A percentile compares a stretch with the other conserved stretches of the same genome.
These are phyloP conservation scores for Cladosporium colombiae DNA, from an alignment of 2,329 filamentous ascomycete genomes.

Conservation along the genomic window DNA sequence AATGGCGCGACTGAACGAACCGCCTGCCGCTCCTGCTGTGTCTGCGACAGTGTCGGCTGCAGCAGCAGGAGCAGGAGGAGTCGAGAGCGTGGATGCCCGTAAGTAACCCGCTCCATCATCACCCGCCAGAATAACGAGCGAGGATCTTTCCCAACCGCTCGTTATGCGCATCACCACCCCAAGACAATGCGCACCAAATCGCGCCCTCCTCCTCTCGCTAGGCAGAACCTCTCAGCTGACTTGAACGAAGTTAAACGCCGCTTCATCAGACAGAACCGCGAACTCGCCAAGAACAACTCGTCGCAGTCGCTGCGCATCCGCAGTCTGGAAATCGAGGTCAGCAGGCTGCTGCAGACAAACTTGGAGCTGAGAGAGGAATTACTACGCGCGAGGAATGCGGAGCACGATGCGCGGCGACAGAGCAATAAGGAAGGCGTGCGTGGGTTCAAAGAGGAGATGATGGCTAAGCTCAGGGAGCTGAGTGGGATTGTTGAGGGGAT, in stretches of 20 bases:
- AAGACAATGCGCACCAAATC: constrained; percentile 38
- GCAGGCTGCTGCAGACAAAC: constrained; percentile 76
- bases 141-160: not conserved
- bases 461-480: constrained; percentile 72
- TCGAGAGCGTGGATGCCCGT: constrained; percentile 72
- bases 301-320: constrained; percentile 75
- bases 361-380: constrained; percentile 71
- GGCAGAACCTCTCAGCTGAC: constrained; percentile 27
- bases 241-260: constrained; percentile 67
- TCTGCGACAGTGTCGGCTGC: constrained; percentile 23
- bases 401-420: constrained; percentile 59
- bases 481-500: constrained; percentile 66
- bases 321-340: constrained; percentile 72
- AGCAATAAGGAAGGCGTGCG: constrained; percentile 64
- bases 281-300: constrained; percentile 76
- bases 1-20: constrained; percentile 83
- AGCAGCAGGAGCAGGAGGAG: constrained; percentile 23
- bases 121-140: not conserved
- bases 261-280: constrained; percentile 80
- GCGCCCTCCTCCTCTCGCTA: constrained; percentile 13
- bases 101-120: constrained; percentile 43
- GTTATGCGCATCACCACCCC: constrained; percentile 7
- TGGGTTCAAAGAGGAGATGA: constrained; percentile 69
- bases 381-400: constrained; percentile 66
- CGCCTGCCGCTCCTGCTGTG: constrained; percentile 54